These are phyloP conservation scores for Cucurbita pepo DNA, from an alignment of 306 rosid species.

Conservation along the genomic window DNA sequence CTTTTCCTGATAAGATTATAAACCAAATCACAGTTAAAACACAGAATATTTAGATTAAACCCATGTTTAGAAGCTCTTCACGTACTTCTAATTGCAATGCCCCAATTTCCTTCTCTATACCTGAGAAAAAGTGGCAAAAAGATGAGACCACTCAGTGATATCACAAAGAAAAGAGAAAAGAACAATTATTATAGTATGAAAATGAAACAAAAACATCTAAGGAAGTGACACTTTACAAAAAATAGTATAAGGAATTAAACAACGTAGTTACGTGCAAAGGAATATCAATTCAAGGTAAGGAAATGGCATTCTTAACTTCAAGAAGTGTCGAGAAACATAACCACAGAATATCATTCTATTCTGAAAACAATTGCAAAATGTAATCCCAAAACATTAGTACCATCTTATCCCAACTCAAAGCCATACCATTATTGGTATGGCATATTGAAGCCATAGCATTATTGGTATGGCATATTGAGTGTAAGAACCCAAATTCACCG, in stretches of 20 bases:
- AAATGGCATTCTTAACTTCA: background rate
- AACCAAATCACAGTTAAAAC: constrained; percentile 12
- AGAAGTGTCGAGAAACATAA: background rate
- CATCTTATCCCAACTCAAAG: background rate
- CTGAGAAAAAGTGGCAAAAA: constrained; percentile 22
- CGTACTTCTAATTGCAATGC: constrained; percentile 80
- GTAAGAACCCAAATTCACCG: no score
- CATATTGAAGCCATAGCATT: background rate
- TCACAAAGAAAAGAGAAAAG: background rate
- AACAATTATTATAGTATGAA: background rate
- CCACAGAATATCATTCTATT: background rate
- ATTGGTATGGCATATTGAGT: background rate
- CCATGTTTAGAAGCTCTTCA: constrained; percentile 5
- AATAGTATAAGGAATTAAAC: background rate
- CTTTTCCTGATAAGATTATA: constrained; percentile 49
- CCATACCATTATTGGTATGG: background rate
- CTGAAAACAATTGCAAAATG: background rate
- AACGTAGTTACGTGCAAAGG: background rate
- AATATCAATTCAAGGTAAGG: background rate
- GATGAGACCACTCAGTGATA: background rate
- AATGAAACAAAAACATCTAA: background rate
- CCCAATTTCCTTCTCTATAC: constrained; percentile 92
- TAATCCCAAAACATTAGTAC: background rate
- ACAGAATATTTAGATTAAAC: background rate
- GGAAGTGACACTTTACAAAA: background rate